Conservation (phyloP, 352 stramenopile genomes). For the Phytophthora sojae region DNA sequence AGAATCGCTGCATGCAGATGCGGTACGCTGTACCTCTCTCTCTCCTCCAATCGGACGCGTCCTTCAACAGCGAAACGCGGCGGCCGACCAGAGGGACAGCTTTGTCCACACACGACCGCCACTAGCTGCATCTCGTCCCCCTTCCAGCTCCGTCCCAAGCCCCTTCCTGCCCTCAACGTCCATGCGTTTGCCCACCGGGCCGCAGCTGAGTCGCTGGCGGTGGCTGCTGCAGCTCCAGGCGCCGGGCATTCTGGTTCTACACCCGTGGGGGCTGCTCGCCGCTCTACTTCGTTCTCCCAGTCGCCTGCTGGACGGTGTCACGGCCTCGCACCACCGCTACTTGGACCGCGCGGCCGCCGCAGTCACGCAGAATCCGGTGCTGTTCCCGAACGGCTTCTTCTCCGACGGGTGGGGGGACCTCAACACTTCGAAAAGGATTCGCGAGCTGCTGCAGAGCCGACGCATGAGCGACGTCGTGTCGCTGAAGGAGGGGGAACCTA, state of each 20-base stretch:
- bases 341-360: slow-evolving; percentile 72
- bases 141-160: not conserved
- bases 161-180: not conserved
- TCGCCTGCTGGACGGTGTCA: slow-evolving; percentile 66
- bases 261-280: slow-evolving; percentile 71
- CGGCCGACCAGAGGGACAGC: not conserved
- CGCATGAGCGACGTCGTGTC: slow-evolving; percentile 64
- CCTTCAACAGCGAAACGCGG: too few species aligned
- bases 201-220: slow-evolving; percentile 16
- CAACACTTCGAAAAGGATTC: slow-evolving; percentile 62
- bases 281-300: slow-evolving; percentile 65
- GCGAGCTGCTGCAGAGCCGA: slow-evolving; percentile 64
- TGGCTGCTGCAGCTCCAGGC: slow-evolving; percentile 39
- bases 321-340: slow-evolving; percentile 70
- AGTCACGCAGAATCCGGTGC: slow-evolving; percentile 73
- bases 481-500: slow-evolving; percentile 39
- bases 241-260: slow-evolving; percentile 31
- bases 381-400: slow-evolving; percentile 87
- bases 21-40: too few species aligned
- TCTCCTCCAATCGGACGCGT: too few species aligned
- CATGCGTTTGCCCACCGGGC: slow-evolving; percentile 19
- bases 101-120: not conserved
- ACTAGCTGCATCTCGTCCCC: not conserved
- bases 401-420: slow-evolving; percentile 83
- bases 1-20: not conserved